These are phyloP conservation scores for Ogataea ramenticola DNA, from an alignment of 805 yeast genomes.

Conservation along the genomic window DNA sequence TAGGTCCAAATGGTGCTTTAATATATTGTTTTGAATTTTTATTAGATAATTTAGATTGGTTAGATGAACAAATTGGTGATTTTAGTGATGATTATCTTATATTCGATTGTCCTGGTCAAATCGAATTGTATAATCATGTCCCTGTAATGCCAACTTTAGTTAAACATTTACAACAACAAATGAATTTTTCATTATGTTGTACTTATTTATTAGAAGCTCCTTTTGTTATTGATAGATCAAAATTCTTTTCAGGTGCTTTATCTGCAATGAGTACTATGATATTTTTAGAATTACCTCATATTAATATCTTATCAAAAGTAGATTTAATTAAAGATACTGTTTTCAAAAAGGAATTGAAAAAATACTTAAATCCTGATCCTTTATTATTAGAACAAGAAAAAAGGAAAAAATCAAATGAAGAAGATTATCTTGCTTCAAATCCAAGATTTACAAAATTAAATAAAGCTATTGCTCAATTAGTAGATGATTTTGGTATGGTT, in stretches of 20 bases:
- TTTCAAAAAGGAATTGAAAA: constrained; percentile 68
- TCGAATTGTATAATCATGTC: constrained; percentile 88
- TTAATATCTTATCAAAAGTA: constrained; percentile 79
- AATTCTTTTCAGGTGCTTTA: constrained; percentile 91
- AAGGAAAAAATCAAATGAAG: constrained; percentile 28
- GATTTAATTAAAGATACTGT: constrained; percentile 80
- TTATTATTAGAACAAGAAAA: constrained; percentile 50
- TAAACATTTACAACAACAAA: constrained; percentile 68
- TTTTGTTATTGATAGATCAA: constrained; percentile 81
- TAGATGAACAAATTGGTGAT: constrained; percentile 95
- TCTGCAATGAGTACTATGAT: constrained; percentile 99
- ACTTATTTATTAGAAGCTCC: constrained; percentile 91
- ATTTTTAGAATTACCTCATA: constrained; percentile 87
- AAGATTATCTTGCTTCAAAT: constrained; percentile 23
- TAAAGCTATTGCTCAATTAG: constrained; percentile 77
- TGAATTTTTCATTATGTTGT: constrained; percentile 87
- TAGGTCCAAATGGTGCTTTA: constrained; percentile 94
- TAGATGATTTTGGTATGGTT: constrained; percentile 98
- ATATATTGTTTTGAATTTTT: constrained; percentile 91
- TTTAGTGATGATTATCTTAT: constrained; percentile 89
- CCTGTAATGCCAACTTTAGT: constrained; percentile 90
- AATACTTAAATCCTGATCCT: constrained; percentile 90
- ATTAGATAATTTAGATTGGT: constrained; percentile 88
- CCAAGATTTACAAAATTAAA: constrained; percentile 66
- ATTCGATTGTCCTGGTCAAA: constrained; percentile 96